These are phyloP conservation scores for Neobulgaria alba DNA, from an alignment of 2,329 filamentous ascomycete species.

Conservation along the genomic window DNA sequence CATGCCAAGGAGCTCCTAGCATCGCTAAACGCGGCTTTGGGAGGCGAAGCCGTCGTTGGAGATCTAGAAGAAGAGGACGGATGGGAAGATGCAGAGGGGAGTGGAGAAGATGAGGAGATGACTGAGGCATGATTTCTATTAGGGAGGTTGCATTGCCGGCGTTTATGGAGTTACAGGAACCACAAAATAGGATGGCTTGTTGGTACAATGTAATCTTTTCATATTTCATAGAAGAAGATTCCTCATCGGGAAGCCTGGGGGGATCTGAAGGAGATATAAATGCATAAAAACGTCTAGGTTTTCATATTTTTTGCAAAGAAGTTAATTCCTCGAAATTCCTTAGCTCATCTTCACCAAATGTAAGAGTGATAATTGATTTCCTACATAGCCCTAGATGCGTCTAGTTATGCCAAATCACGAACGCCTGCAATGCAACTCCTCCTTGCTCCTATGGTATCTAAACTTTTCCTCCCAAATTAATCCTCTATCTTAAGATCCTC, in stretches of 20 bases:
- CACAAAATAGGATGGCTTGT: not conserved
- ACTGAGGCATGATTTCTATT: conserved; percentile 32
- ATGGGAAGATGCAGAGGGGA: conserved; percentile 45
- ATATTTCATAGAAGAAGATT: too few species aligned
- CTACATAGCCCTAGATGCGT: too few species aligned
- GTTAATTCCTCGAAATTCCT: too few species aligned
- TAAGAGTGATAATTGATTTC: too few species aligned
- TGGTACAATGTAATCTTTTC: not conserved
- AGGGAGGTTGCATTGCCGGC: not conserved
- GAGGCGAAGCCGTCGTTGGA: conserved; percentile 49
- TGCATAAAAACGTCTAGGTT: too few species aligned
- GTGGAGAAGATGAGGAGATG: conserved; percentile 45
- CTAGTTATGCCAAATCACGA: conserved; percentile 2
- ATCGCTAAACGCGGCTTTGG: conserved; percentile 55
- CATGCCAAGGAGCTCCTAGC: conserved; percentile 65
- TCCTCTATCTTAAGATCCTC: conserved; percentile 64
- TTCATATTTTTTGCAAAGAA: too few species aligned
- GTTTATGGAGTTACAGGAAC: not conserved
- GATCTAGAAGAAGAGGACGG: conserved; percentile 41
- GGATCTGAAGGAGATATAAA: too few species aligned
- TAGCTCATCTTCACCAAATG: too few species aligned
- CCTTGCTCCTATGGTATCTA: conserved; percentile 11
- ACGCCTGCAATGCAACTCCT: conserved; percentile 27
- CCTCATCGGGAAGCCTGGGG: too few species aligned
- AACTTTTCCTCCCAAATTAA: conserved; percentile 13